A percentile compares a stretch with the other conserved stretches of the same genome.
These are phyloP conservation scores for Tricharina praecox DNA, from an alignment of 495 filamentous ascomycete genomes.

Conservation along the genomic window DNA sequence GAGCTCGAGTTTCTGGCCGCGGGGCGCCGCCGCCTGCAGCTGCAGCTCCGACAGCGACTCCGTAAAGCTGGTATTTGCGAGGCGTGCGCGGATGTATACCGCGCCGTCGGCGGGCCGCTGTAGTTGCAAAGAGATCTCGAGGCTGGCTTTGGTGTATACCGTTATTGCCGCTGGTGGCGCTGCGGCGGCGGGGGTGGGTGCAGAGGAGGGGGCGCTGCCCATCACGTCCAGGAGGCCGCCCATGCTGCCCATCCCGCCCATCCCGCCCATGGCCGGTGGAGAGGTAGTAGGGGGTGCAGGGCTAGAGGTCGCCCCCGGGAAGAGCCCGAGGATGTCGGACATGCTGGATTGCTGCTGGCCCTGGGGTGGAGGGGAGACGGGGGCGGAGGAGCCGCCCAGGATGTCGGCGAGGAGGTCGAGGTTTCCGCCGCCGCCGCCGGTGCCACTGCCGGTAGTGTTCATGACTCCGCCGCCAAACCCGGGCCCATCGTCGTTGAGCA, in stretches of 20 bases:
- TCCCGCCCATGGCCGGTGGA: too few relatives aligned
- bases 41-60: constrained; percentile 50
- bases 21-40: constrained; percentile 87
- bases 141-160: constrained; percentile 71
- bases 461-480: constrained; percentile 63
- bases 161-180: constrained; percentile 39
- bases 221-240: constrained; percentile 30
- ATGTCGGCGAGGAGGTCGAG: constrained; percentile 82
- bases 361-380: constrained; percentile 40
- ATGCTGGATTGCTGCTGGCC: constrained; percentile 39
- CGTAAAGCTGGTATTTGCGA: constrained; percentile 56
- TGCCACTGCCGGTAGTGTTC: constrained; percentile 34
- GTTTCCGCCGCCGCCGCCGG: constrained; percentile 46
- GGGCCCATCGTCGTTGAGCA: too few relatives aligned
- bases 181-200: constrained; percentile 28
- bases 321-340: constrained; percentile 78
- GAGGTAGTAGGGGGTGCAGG: constrained; percentile 28
- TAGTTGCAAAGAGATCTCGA: constrained; percentile 60
- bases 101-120: constrained; percentile 58
- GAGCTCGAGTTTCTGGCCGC: constrained; percentile 80
- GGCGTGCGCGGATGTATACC: constrained; percentile 63
- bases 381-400: constrained; percentile 39
- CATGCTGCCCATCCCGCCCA: too few relatives aligned
- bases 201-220: constrained; percentile 13
- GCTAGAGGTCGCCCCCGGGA: constrained; percentile 29